These are phyloP conservation scores for Theileria luwenshuni DNA, from an alignment of 169 alveolate genomes.

Conservation along the genomic window DNA sequence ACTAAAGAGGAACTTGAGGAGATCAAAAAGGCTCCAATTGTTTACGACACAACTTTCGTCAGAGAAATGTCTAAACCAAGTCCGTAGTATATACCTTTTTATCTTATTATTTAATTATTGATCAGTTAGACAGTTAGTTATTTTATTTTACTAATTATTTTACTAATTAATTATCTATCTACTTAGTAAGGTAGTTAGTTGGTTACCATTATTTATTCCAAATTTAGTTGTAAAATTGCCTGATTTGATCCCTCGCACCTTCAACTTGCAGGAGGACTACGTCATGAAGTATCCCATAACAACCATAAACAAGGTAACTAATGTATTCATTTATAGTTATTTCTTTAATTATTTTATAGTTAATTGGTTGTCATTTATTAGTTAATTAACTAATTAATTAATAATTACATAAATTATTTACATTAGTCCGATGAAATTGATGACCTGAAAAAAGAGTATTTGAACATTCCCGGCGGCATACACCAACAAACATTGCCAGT, in stretches of 20 bases:
- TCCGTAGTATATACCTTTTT: neutral
- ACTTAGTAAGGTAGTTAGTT: neutral
- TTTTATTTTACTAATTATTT: neutral
- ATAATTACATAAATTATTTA: neutral
- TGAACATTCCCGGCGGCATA: conserved; percentile 46
- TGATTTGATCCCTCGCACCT: conserved; percentile 55
- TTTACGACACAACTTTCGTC: conserved; percentile 47
- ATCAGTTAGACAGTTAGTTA: neutral
- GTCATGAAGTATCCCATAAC: conserved; percentile 6
- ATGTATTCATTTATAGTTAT: no score
- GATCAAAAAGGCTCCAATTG: conserved; percentile 56
- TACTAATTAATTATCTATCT: neutral
- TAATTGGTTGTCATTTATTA: neutral
- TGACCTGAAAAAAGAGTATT: conserved; percentile 46
- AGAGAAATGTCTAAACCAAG: conserved; percentile 59
- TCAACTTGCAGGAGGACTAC: conserved; percentile 54
- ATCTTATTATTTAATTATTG: neutral
- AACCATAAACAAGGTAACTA: conserved; percentile 1
- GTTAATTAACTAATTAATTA: conserved; percentile 3
- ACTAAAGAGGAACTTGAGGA: conserved; percentile 43
- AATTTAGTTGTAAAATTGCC: conserved; percentile 32
- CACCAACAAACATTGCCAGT: conserved; percentile 58
- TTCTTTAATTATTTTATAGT: neutral
- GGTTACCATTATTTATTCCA: neutral
- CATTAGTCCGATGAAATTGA: conserved; percentile 34